Percentiles rank a stretch among this genome's conserved stretches.
These are phyloP conservation scores for Wickerhamiella bombiphila DNA, from an alignment of 805 yeast genomes.

Conservation along the genomic window DNA sequence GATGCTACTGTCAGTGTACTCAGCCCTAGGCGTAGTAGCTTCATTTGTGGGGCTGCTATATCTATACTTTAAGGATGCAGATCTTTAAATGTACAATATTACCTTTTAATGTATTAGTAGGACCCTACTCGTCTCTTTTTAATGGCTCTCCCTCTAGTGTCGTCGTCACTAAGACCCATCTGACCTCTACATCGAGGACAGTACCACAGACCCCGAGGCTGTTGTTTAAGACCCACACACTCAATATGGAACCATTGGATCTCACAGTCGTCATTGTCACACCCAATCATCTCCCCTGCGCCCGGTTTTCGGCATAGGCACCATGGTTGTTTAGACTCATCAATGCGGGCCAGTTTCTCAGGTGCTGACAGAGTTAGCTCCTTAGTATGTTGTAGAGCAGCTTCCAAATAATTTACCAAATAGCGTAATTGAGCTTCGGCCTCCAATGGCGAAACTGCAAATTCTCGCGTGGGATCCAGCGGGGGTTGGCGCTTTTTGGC, in stretches of 20 bases:
- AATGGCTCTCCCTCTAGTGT: background rate
- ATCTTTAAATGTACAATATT: background rate
- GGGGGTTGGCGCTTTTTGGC: background rate
- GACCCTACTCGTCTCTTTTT: background rate
- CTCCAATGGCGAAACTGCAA: background rate
- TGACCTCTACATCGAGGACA: conserved; percentile 60
- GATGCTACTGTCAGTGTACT: conserved; percentile 74
- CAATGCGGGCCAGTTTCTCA: background rate
- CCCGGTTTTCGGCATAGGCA: conserved; percentile 36
- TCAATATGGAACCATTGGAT: conserved; percentile 90
- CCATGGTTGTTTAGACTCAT: conserved; percentile 23
- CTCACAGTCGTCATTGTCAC: conserved; percentile 65
- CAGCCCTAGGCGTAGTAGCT: conserved; percentile 68
- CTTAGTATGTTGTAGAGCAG: background rate
- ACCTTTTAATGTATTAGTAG: background rate
- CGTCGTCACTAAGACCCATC: conserved; percentile 1
- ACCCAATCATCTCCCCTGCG: conserved; percentile 76
- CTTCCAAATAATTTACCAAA: background rate
- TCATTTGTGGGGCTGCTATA: conserved; percentile 50
- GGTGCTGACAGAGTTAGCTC: background rate
- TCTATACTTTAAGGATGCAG: conserved; percentile 3
- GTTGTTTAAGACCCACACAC: conserved; percentile 64
- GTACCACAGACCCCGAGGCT: conserved; percentile 72
- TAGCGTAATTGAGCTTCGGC: background rate
- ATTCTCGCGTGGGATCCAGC: background rate